These are phyloP conservation scores for Collybia mongolica DNA, from an alignment of 768 basidiomycete species.

Conservation along the genomic window DNA sequence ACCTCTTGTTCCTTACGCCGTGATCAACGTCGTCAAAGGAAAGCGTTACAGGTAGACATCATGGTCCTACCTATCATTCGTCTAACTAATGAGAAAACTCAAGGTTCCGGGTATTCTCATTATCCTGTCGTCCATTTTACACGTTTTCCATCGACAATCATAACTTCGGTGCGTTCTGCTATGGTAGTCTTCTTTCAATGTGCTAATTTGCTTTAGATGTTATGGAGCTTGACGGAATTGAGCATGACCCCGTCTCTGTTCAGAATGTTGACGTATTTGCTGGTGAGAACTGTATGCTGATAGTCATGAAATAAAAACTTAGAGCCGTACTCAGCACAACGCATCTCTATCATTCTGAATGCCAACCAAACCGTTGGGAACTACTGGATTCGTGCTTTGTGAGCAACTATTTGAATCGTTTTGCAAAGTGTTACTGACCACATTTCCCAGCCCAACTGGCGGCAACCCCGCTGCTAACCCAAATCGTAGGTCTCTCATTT, in stretches of 20 bases:
- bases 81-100: no score
- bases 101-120: conserved; percentile 39
- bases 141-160: conserved; percentile 25
- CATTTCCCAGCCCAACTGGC: no score
- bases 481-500: no score
- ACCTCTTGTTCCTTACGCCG: conserved; percentile 31
- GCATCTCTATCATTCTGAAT: conserved; percentile 39
- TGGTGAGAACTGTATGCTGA: conserved; percentile 7
- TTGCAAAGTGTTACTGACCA: no score
- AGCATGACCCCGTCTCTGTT: conserved; percentile 29
- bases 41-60: conserved; percentile 31
- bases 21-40: conserved; percentile 35
- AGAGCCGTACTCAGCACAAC: conserved; percentile 18
- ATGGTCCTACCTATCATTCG: no score
- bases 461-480: no score
- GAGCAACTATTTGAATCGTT: no score
- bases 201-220: conserved; percentile 10
- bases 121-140: conserved; percentile 33
- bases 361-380: conserved; percentile 38
- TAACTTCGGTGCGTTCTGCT: not conserved
- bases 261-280: conserved; percentile 37
- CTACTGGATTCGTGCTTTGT: conserved; percentile 33
- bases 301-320: no score
- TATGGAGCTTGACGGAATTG: conserved; percentile 36
- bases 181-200: not conserved